Base-by-base conservation (phyloP, 495 filamentous ascomycete species). In the Podospora conica region DNA sequence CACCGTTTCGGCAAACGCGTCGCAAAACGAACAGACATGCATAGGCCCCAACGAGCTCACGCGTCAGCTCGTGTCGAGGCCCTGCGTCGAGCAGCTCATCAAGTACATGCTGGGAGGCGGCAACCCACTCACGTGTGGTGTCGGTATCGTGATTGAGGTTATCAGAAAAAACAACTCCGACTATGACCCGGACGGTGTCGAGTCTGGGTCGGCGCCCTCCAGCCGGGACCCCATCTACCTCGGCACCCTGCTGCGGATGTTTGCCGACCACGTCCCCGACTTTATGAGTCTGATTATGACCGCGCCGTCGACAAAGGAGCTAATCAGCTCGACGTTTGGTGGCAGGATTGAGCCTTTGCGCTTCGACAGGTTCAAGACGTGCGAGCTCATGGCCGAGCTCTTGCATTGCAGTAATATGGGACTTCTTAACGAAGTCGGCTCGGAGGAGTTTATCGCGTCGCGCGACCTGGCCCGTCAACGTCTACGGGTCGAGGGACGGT, bases 121-220 rank as follows among this genome's bases (percentile, higher is more conserved):
- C 53, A 98, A 98, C 70, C 89, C 95, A 5, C 79, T 99, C 63
- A 98, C 95, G 1, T 96, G 98, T 53, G 96, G 95, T 21, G 95
- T 99, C 28, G 95, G 96, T 18, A 97, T 97, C 68, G 86, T 99
- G 12, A 98, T 99, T 68, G 95, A 99, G 76, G 95, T 99, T 27
- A 99, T 99, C 71, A 86, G 95, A 59, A 99, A 99, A 80, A 99
- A 99, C 72, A 99, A 99, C 73, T 98, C 96, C 0, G 95, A 99
- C 76, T 99, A 99, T 72, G 95, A 99, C 70, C 90, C 93, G 3
- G 96, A 98, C 68, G 88, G 90, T 67, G 84, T 88, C 57, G 89
- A 91, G 58, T 87, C 91, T 40, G 89, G 92, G 66, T 84, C 90
- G 10, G 77, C 86, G 61, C 92, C 93, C 3, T 91, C 91, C 11